phyloP scores from a whole-genome alignment of 495 filamentous ascomycete species.

The Poronia punctata region DNA sequence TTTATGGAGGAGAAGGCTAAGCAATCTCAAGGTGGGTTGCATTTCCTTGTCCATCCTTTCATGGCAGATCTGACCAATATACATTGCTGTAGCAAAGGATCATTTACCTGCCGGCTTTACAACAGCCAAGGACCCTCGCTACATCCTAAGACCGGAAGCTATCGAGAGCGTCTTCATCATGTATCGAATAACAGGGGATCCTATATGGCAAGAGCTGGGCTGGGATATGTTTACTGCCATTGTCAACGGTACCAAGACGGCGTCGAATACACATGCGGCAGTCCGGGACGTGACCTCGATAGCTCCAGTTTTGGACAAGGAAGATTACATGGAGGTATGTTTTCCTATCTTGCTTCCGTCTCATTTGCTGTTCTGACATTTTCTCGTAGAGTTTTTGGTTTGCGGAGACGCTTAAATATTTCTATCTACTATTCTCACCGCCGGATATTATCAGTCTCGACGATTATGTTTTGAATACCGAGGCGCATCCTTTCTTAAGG shows the following conservation, averaged over 20 bases:
- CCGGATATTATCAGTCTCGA: slow-evolving; percentile 62
- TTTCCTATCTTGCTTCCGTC: neutral
- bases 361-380: slow-evolving; percentile 15
- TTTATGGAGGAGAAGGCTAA: slow-evolving; percentile 33
- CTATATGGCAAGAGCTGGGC: slow-evolving; percentile 53
- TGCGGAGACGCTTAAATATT: slow-evolving; percentile 76
- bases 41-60: neutral
- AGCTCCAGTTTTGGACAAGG: slow-evolving; percentile 18
- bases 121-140: slow-evolving; percentile 33
- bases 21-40: slow-evolving; percentile 21
- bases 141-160: slow-evolving; percentile 51
- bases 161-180: slow-evolving; percentile 66
- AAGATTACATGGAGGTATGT: slow-evolving; percentile 42
- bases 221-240: slow-evolving; percentile 71
- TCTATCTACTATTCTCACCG: slow-evolving; percentile 68
- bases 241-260: slow-evolving; percentile 51
- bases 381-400: slow-evolving; percentile 51
- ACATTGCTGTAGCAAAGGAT: slow-evolving; percentile 11
- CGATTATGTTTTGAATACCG: slow-evolving; percentile 63
- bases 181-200: slow-evolving; percentile 64
- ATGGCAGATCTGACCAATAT: neutral
- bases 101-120: slow-evolving; percentile 31
- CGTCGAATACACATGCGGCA: slow-evolving; percentile 52
- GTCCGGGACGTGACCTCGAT: slow-evolving; percentile 49
- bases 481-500: slow-evolving; percentile 43